Percentiles rank a stretch among this genome's conserved stretches.
Conservation (phyloP, 2,329 filamentous ascomycete genomes). For the Nemania bipapillata region DNA sequence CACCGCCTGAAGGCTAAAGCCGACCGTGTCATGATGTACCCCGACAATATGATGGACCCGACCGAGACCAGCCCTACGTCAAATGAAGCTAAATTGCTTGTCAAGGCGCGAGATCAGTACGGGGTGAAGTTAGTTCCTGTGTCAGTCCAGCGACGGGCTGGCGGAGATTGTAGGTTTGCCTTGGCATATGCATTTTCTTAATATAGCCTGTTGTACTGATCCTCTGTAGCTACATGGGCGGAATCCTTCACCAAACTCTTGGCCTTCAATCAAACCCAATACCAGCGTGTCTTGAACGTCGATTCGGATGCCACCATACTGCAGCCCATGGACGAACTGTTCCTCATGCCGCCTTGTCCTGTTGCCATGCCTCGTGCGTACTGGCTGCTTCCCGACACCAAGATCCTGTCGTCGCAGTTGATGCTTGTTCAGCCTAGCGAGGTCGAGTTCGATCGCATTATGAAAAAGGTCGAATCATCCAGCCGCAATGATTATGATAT, state of each 20-base stretch:
- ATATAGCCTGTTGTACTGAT: constrained; percentile 14
- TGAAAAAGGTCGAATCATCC: constrained; percentile 51
- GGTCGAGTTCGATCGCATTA: constrained; percentile 58
- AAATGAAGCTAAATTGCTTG: constrained; percentile 52
- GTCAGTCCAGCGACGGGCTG: constrained; percentile 53
- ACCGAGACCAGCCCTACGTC: constrained; percentile 46
- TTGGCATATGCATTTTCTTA: neutral
- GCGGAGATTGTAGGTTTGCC: constrained; percentile 52
- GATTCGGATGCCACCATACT: constrained; percentile 73
- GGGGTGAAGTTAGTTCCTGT: constrained; percentile 58
- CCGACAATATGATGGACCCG: constrained; percentile 53
- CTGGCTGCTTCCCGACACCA: constrained; percentile 68
- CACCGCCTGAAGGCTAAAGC: constrained; percentile 56
- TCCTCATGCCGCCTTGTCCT: constrained; percentile 69
- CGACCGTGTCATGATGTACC: constrained; percentile 61
- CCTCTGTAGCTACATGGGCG: constrained; percentile 64
- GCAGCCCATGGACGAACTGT: constrained; percentile 75
- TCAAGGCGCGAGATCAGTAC: constrained; percentile 59
- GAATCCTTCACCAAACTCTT: constrained; percentile 74
- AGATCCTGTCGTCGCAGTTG: constrained; percentile 68
- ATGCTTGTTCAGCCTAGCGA: constrained; percentile 70
- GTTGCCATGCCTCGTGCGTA: constrained; percentile 78
- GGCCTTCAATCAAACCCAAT: constrained; percentile 74
- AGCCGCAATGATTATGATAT: constrained; percentile 66
- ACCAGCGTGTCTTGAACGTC: constrained; percentile 61